These are phyloP conservation scores for Elaeis guineensis DNA, from an alignment of 176 grass and related monocot genomes.

Conservation along the genomic window DNA sequence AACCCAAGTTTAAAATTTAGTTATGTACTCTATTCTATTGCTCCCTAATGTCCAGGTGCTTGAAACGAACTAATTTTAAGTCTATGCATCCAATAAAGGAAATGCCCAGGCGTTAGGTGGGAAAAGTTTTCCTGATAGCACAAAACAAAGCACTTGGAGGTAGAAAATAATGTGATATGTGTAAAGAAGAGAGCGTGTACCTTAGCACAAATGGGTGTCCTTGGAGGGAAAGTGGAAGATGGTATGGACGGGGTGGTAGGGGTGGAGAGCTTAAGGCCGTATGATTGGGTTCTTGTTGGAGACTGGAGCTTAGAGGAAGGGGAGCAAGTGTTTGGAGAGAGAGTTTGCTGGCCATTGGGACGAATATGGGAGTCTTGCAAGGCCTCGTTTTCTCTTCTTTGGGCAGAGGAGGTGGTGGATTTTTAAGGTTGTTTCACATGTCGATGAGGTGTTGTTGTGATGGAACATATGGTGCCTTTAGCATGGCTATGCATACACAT, in stretches of 20 bases:
- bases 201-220: conserved; percentile 17
- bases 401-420: conserved; percentile 1
- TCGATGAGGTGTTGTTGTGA: background rate
- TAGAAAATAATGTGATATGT: too few relatives aligned
- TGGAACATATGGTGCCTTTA: background rate
- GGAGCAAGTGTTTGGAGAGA: conserved; percentile 10
- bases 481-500: background rate
- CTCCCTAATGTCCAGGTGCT: too few relatives aligned
- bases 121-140: too few relatives aligned
- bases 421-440: conserved; percentile 9
- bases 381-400: background rate
- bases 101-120: too few relatives aligned
- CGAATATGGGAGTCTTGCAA: background rate
- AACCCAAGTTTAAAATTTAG: too few relatives aligned
- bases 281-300: background rate
- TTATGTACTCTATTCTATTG: too few relatives aligned
- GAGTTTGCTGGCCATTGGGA: conserved; percentile 15
- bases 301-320: background rate
- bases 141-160: too few relatives aligned
- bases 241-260: conserved; percentile 2
- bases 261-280: conserved; percentile 13
- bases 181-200: background rate
- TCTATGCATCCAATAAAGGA: too few relatives aligned
- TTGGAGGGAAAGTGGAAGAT: background rate
- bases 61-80: too few relatives aligned